A percentile compares a stretch with the other conserved stretches of the same genome.
These are phyloP conservation scores for Sphaerobolus stellatus DNA, from an alignment of 1,284 basidiomycete genomes.

Conservation along the genomic window DNA sequence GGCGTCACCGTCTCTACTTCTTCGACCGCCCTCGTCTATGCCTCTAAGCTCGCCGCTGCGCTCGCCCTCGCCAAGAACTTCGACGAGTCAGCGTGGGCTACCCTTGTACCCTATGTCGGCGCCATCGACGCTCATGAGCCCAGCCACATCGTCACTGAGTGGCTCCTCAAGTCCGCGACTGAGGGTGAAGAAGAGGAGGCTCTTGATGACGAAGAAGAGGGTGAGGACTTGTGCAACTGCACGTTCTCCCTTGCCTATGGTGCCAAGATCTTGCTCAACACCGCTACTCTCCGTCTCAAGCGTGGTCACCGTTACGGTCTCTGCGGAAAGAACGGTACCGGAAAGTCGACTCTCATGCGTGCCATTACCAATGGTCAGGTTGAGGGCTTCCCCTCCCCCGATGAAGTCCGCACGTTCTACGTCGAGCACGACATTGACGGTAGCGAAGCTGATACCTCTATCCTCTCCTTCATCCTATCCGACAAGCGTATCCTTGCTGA, in stretches of 20 bases:
- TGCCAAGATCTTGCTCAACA: conserved; percentile 98
- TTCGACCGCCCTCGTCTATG: conserved; percentile 69
- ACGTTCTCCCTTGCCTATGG: conserved; percentile 97
- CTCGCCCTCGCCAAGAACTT: conserved; percentile 91
- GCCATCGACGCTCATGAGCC: conserved; percentile 68
- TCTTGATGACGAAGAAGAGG: conserved; percentile 98
- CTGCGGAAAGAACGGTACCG: conserved; percentile 97
- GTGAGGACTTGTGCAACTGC: conserved; percentile 97
- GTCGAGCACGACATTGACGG: conserved; percentile 99
- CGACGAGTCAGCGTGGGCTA: conserved; percentile 85
- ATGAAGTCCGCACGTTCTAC: conserved; percentile 97
- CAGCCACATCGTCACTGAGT: conserved; percentile 72
- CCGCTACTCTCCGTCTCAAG: conserved; percentile 93
- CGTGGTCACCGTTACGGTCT: conserved; percentile 98
- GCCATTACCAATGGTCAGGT: conserved; percentile 96
- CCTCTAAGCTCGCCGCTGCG: conserved; percentile 77
- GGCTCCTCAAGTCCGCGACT: conserved; percentile 86
- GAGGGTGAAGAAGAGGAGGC: conserved; percentile 77
- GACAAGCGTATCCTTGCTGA: conserved; percentile 83
- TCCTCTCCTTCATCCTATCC: conserved; percentile 83
- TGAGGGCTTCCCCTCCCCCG: conserved; percentile 95
- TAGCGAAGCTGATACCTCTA: conserved; percentile 87
- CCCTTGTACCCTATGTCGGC: conserved; percentile 74
- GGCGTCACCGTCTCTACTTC: conserved; percentile 53
- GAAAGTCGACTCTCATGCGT: conserved; percentile 98